Evolutionary conservation across 768 basidiomycete species (phyloP), one percentile per base, ranked within the genome.

Genomic region (Xerocomus potaroensis): DNA sequence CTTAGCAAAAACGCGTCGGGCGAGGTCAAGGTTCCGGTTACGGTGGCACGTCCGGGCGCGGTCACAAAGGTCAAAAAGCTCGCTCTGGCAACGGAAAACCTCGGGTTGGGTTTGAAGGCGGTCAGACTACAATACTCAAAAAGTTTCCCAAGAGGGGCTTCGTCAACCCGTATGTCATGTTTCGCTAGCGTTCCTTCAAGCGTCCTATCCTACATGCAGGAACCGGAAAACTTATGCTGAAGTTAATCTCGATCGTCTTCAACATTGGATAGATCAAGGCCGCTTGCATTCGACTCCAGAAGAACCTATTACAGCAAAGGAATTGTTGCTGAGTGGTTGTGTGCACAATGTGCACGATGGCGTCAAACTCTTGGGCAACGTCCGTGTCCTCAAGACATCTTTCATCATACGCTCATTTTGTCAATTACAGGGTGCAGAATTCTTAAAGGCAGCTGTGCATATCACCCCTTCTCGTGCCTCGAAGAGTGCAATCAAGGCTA

Each of bases 41-140:
- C 48, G 96, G 96, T 53, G 84, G 91, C 51, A 97, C 95, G 1
- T 86, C 94, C 9, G 91, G 91, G 54, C 79, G 91, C 45, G 96
- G 96, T 69, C 79, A 89, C 67, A 99, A 99, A 58, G 96, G 96
- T 56, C 92, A 95, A 68, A 94, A 93, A 49, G 85, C 96, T 30
- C 82, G 95, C 51, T 81, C 91, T 5, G 94, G 94, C 2, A 82
- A 85, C 48, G 89, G 91, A 5, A 87, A 91, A 56, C 83, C 80
- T 24, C 79, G 77, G 56, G 75, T 80, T 22, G 84, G 90, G 6
- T 99, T 97, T 53, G 96, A 97, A 67, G 96, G 96, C 62, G 96
- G 96, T 52, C 95, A 97, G 66, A 97, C 95, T 5, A 90, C 95
- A 12, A 81, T 98, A 44, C 85, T 88, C 5, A 84, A 91, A 53